phyloP scores from a whole-genome alignment of 768 basidiomycete species.

The Mycena kentingensis region DNA sequence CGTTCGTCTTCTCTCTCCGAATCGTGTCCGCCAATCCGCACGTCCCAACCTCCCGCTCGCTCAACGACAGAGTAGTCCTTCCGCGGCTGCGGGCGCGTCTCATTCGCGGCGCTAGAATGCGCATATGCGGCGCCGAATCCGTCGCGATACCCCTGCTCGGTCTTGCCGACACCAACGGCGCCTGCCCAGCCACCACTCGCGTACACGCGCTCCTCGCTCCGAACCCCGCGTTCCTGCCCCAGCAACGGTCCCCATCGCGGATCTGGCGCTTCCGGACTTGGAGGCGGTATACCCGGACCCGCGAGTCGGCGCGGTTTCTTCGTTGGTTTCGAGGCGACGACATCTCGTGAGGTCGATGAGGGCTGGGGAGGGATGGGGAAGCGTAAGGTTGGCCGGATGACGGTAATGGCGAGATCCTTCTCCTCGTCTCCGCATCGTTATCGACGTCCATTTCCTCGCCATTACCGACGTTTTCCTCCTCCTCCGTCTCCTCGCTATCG shows the following conservation, averaged over 20 bases:
- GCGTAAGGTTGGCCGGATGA: background rate
- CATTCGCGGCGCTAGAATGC: background rate
- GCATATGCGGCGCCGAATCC: background rate
- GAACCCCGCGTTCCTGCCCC: slow-evolving; percentile 12
- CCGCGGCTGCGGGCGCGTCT: background rate
- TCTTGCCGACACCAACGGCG: background rate
- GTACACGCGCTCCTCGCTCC: slow-evolving; percentile 1
- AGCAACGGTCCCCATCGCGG: slow-evolving; percentile 17
- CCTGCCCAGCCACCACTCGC: slow-evolving; percentile 16
- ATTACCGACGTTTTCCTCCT: slow-evolving; percentile 9
- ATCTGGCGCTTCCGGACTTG: slow-evolving; percentile 6
- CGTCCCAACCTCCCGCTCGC: slow-evolving; percentile 8
- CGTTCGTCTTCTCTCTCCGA: slow-evolving; percentile 14
- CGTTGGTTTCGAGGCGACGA: background rate
- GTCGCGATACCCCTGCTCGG: background rate
- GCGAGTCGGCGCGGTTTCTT: slow-evolving; percentile 15
- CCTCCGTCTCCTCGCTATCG: slow-evolving; percentile 7
- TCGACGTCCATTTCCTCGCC: slow-evolving; percentile 27
- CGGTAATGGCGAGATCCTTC: background rate
- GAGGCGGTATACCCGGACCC: slow-evolving; percentile 15
- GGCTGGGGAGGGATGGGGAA: too few species aligned
- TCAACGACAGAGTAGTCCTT: slow-evolving; percentile 13
- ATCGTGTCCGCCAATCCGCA: background rate
- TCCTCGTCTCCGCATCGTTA: slow-evolving; percentile 9
- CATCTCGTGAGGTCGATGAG: too few species aligned